Percentiles rank a stretch among this genome's conserved stretches.
phyloP scores from a whole-genome alignment of 2,329 filamentous ascomycete species.

The Raffaelea albimanens region DNA sequence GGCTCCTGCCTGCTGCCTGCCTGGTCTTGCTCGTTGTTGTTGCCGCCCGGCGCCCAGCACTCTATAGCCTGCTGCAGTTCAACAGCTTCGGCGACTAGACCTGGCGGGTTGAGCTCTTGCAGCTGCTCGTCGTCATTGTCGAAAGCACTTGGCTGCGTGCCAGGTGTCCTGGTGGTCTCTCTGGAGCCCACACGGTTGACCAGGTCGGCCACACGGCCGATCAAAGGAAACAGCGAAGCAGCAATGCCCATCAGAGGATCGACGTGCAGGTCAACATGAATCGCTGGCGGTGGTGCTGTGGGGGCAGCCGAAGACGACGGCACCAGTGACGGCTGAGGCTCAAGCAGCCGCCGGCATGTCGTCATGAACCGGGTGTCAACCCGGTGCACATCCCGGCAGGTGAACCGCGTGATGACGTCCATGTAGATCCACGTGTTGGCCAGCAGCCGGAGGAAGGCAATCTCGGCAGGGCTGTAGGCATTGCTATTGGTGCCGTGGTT shows the following conservation, averaged over 20 bases:
- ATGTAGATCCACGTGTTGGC: slow-evolving; percentile 7
- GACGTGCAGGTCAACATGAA: not conserved
- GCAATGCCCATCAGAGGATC: slow-evolving; percentile 6
- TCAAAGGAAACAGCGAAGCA: not conserved
- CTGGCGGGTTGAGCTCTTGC: slow-evolving; percentile 1
- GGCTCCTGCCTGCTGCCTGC: no score
- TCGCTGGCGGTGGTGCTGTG: not conserved
- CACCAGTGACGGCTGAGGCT: not conserved
- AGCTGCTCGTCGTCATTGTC: not conserved
- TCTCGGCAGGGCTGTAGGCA: not conserved
- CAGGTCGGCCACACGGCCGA: slow-evolving; percentile 5
- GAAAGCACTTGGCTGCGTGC: not conserved
- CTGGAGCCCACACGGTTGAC: not conserved
- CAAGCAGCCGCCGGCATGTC: not conserved
- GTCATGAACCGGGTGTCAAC: slow-evolving; percentile 2
- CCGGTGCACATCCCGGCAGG: not conserved
- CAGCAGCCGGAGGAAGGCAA: not conserved
- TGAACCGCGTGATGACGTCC: slow-evolving; percentile 7
- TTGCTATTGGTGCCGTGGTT: not conserved
- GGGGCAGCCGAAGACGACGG: not conserved
- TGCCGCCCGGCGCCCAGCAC: not conserved
- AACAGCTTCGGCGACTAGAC: slow-evolving; percentile 3
- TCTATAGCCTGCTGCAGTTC: slow-evolving; percentile 1
- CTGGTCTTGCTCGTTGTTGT: no score
- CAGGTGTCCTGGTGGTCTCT: no score